Conservation (phyloP, 2,329 filamentous ascomycete genomes). For the Beauveria pseudobassiana region DNA sequence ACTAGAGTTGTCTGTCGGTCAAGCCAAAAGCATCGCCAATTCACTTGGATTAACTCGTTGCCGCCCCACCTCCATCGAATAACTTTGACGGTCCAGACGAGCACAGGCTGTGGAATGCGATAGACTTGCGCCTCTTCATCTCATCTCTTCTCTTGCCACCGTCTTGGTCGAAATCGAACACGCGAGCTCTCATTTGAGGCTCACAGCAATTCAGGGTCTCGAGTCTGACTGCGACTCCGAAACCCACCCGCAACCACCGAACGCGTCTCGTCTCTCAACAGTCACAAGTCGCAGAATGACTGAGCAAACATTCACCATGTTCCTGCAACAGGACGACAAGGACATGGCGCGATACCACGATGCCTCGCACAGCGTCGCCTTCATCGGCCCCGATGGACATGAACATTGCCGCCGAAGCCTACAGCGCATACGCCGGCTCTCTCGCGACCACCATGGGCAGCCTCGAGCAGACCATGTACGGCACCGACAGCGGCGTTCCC, state of each 20-base stretch:
- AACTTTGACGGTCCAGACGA: not conserved
- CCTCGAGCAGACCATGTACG: constrained; percentile 41
- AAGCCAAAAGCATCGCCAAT: not conserved
- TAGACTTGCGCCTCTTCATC: not conserved
- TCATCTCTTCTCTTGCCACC: not conserved
- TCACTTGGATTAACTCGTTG: not conserved
- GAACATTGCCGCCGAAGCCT: constrained; percentile 40
- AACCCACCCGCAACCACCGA: not conserved
- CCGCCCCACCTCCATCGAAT: not conserved
- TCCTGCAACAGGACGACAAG: constrained; percentile 22
- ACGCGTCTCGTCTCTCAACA: not conserved
- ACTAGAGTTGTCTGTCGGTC: not conserved
- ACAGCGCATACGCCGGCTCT: constrained; percentile 24
- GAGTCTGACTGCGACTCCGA: constrained; percentile 1
- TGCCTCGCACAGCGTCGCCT: constrained; percentile 31
- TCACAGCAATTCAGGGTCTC: not conserved
- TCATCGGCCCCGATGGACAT: constrained; percentile 38
- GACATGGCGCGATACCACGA: constrained; percentile 41
- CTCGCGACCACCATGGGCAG: constrained; percentile 27
- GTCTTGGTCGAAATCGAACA: not conserved
- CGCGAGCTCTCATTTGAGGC: not conserved
- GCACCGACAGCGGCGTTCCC: constrained; percentile 28
- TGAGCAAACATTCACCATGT: constrained; percentile 9
- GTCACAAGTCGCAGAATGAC: not conserved
- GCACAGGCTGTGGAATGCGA: not conserved